These are phyloP conservation scores for Glycine soja DNA, from an alignment of 306 rosid genomes.

Conservation along the genomic window DNA sequence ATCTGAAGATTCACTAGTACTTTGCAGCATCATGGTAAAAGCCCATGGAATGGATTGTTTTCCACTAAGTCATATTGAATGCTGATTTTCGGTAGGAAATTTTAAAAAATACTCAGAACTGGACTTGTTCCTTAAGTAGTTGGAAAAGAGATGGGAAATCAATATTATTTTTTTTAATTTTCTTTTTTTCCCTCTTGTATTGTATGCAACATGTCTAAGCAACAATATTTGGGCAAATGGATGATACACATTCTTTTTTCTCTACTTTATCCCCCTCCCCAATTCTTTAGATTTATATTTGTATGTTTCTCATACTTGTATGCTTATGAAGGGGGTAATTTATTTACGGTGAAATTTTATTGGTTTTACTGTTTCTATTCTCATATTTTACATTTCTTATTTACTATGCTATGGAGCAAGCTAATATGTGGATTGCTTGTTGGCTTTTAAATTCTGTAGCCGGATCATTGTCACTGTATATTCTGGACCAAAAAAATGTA, in stretches of 20 bases:
- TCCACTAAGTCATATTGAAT: too few relatives aligned
- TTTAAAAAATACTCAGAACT: neutral
- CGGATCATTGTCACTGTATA: slow-evolving; percentile 9
- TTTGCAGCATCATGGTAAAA: too few relatives aligned
- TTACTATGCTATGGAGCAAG: slow-evolving; percentile 9
- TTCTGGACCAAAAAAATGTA: neutral
- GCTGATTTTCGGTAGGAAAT: neutral
- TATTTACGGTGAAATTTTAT: neutral
- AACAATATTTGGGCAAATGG: neutral
- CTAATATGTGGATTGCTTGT: neutral
- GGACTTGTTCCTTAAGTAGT: neutral
- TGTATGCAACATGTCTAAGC: neutral
- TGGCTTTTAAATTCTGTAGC: slow-evolving; percentile 9
- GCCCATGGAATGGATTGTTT: too few relatives aligned
- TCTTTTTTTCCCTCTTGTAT: neutral
- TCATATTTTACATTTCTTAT: neutral
- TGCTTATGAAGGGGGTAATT: neutral
- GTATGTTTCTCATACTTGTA: neutral
- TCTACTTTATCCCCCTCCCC: neutral
- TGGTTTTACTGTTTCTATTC: neutral
- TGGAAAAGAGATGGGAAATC: neutral
- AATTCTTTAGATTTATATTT: neutral
- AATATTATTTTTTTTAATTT: neutral
- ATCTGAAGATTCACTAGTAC: too few relatives aligned
- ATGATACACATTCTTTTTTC: neutral